Conservation (phyloP, 2,329 filamentous ascomycete genomes). For the Ampelomyces quisqualis region DNA sequence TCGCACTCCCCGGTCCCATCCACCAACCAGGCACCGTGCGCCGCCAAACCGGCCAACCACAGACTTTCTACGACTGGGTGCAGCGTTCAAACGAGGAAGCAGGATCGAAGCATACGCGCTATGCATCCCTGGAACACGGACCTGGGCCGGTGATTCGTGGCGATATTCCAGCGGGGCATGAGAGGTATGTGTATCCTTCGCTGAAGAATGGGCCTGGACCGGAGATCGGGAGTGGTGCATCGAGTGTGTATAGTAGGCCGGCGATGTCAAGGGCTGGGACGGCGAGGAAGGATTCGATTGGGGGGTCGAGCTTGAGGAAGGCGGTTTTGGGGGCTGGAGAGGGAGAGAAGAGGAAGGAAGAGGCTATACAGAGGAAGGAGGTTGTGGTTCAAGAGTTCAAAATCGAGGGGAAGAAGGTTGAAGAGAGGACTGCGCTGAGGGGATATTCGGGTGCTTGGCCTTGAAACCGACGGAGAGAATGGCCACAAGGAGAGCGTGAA, state of each 20-base stretch:
- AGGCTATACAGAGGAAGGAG: neutral
- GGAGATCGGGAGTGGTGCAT: neutral
- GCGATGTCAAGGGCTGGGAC: neutral
- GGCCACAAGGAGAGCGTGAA: neutral
- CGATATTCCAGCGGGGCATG: neutral
- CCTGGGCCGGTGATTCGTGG: neutral
- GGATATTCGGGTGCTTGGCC: slow-evolving; percentile 12
- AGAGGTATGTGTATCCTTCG: neutral
- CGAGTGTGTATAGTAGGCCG: neutral
- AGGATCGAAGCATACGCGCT: neutral
- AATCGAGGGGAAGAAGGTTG: neutral
- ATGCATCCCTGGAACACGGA: neutral
- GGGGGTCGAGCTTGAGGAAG: slow-evolving; percentile 5
- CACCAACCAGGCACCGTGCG: neutral
- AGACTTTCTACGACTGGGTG: slow-evolving; percentile 4
- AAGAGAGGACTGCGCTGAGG: neutral
- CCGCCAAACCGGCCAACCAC: slow-evolving; percentile 1
- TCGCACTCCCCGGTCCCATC: neutral
- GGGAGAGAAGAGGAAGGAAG: neutral
- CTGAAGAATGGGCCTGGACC: slow-evolving; percentile 5
- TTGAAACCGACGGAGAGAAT: neutral
- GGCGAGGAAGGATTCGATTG: neutral
- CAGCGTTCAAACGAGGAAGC: neutral
- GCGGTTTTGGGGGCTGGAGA: slow-evolving; percentile 5
- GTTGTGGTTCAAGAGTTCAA: neutral